Evolutionary conservation across 2,329 filamentous ascomycete genomes (phyloP).

Genomic region (Aspergillus ibericus): DNA sequence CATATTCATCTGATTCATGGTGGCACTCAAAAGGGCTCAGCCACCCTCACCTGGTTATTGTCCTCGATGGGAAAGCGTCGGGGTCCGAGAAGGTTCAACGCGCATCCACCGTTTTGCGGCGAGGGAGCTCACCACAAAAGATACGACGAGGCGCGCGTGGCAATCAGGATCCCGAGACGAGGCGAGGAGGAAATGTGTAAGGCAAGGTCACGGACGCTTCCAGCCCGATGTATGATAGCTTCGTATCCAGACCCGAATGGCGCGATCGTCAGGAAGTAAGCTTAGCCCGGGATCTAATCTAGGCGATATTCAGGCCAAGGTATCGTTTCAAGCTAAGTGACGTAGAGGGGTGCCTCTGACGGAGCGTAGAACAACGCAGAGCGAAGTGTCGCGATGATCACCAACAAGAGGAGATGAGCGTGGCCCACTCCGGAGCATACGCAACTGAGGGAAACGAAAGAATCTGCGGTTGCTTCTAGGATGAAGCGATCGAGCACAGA

Average conservation of each 20-base stretch:
- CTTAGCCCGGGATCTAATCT: neutral
- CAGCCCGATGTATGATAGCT: conserved; percentile 2
- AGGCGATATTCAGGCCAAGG: neutral
- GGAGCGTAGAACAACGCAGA: conserved; percentile 10
- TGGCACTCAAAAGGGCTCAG: conserved; percentile 34
- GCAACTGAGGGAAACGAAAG: conserved; percentile 12
- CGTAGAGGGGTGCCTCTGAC: conserved; percentile 4
- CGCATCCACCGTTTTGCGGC: conserved; percentile 35
- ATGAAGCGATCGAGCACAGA: conserved; percentile 1
- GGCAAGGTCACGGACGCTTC: conserved; percentile 13
- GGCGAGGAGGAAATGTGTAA: conserved; percentile 15
- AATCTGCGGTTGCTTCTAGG: conserved; percentile 14
- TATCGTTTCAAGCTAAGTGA: conserved; percentile 7
- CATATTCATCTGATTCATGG: conserved; percentile 60
- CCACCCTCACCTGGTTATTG: conserved; percentile 36
- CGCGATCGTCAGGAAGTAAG: conserved; percentile 8
- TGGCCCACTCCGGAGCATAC: conserved; percentile 17
- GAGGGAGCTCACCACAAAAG: conserved; percentile 22
- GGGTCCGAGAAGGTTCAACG: conserved; percentile 21
- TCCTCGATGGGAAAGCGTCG: conserved; percentile 29
- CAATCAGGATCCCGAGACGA: conserved; percentile 19
- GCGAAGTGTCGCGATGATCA: conserved; percentile 7
- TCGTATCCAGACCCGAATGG: conserved; percentile 8
- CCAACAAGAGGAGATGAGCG: conserved; percentile 11
- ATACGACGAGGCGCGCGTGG: conserved; percentile 29